phyloP scores from a whole-genome alignment of 1,139 yeast genomes.

The Lodderomyces orthopsilosis region DNA sequence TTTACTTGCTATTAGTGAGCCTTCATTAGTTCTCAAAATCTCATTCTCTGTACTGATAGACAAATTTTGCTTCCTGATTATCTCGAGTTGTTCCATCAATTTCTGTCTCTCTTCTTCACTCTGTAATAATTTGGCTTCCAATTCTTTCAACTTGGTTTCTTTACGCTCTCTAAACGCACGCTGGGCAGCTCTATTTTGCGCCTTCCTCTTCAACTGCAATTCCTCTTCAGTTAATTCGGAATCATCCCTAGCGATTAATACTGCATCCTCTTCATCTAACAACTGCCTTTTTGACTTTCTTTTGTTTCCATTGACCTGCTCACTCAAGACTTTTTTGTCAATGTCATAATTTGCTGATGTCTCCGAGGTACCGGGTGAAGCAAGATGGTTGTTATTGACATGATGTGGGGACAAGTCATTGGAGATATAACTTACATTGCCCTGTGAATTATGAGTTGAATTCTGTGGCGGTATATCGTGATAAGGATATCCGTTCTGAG shows the following conservation, averaged over 20 bases:
- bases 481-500: not conserved
- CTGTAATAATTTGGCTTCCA: conserved; percentile 56
- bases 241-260: conserved; percentile 39
- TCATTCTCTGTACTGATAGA: conserved; percentile 61
- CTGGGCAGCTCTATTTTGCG: conserved; percentile 88
- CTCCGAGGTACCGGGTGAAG: conserved; percentile 15
- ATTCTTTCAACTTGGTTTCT: conserved; percentile 67
- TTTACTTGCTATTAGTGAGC: not conserved
- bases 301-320: not conserved
- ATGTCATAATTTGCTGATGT: conserved; percentile 7
- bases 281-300: conserved; percentile 22
- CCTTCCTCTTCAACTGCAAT: conserved; percentile 57
- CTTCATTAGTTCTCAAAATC: conserved; percentile 21
- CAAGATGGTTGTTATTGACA: conserved; percentile 2
- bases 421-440: conserved; percentile 5
- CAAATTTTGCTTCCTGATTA: conserved; percentile 51
- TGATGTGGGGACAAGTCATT: conserved; percentile 13
- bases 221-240: conserved; percentile 48
- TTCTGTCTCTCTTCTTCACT: conserved; percentile 59
- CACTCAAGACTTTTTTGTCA: conserved; percentile 5
- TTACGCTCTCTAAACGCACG: conserved; percentile 86
- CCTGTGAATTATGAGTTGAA: not conserved
- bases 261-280: conserved; percentile 38
- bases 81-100: conserved; percentile 53
- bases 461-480: not conserved